phyloP scores from a whole-genome alignment of 371 early-diverging fungal species.

The Quaeritorhiza haematococci region DNA sequence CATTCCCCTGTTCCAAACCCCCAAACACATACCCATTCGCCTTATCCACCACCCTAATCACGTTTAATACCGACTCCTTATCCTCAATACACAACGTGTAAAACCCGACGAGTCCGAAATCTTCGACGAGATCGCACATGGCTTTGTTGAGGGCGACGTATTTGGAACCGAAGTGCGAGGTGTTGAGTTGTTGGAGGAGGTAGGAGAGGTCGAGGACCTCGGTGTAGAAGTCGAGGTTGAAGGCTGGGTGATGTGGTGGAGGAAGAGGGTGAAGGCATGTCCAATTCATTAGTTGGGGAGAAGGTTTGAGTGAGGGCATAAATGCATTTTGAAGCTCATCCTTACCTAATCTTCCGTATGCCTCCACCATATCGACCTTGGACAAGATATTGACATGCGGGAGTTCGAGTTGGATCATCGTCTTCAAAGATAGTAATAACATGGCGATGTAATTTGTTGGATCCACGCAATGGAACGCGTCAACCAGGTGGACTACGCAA shows the following conservation, averaged over 20 bases:
- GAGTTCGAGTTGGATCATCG: conserved; percentile 50
- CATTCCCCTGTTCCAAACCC: conserved; percentile 73
- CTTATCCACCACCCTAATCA: conserved; percentile 80
- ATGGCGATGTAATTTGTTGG: conserved; percentile 45
- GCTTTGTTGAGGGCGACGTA: conserved; percentile 74
- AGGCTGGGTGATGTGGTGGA: conserved; percentile 23
- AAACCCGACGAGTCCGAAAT: conserved; percentile 86
- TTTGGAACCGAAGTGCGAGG: conserved; percentile 56
- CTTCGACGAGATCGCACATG: conserved; percentile 84
- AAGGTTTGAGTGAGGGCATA: too few species aligned
- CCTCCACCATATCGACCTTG: conserved; percentile 51
- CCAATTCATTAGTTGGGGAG: background rate
- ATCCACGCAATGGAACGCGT: conserved; percentile 48
- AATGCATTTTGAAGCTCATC: too few species aligned
- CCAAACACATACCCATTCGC: conserved; percentile 91
- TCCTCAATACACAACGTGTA: conserved; percentile 84
- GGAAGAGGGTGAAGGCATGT: conserved; percentile 22
- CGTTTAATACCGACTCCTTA: conserved; percentile 70
- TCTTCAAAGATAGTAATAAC: conserved; percentile 41
- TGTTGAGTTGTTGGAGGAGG: conserved; percentile 61
- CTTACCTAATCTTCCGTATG: conserved; percentile 63
- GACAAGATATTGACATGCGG: conserved; percentile 52
- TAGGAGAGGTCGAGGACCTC: conserved; percentile 86
- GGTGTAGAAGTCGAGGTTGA: conserved; percentile 89
- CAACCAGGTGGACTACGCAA: conserved; percentile 45